Evolutionary conservation across 306 rosid genomes (phyloP), one percentile per base, ranked within the genome.

Genomic region (Fragaria iinumae): DNA sequence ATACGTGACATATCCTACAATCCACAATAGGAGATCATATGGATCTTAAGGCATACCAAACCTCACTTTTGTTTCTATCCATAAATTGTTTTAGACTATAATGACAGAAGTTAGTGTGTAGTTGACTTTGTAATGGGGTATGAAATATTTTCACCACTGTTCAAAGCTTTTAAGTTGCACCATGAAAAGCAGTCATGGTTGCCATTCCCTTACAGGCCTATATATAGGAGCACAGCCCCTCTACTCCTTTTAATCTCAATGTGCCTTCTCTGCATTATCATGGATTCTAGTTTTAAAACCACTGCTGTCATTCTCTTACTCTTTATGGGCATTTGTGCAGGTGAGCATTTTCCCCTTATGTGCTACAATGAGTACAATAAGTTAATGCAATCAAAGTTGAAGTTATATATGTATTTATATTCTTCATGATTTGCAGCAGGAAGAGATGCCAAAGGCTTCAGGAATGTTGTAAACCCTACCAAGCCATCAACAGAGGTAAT

Each of bases 321-420:
- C 79, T 78, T 78, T 57, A 20, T 76, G 76, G 84, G 60, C 72
- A 64, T 85, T 80, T 83, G 76, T 83, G 78, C 90, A 80, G 91
- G 91, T 89, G 67, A 89, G 78, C 48, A 69, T 32, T 20, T 53
- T 66, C 73, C 34, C 63, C 6, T 14, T 16, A 16, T 47, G 18
- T 36, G 45, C 21, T 25, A 49, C 20, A 27, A 66, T 16, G 41
- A 2, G 41, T 39, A 49, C 20, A 27, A 66, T 16, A 41, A 2
- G 41, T 39, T 39, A 41, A 14, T 57, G 25, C 3, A 13, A 39
- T 53, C 63, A 14, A 44, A 16, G 49, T 69, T 45, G 36, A 57
- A 47, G 38, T 44, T 10, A 23, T 25, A 25, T 25, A 57, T 1
- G 25, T 23, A 12, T n/a, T 1, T 45, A 6, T 43, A 2, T 75